Base-by-base conservation (phyloP, 768 basidiomycete species). In the Termitomyces sp. region DNA sequence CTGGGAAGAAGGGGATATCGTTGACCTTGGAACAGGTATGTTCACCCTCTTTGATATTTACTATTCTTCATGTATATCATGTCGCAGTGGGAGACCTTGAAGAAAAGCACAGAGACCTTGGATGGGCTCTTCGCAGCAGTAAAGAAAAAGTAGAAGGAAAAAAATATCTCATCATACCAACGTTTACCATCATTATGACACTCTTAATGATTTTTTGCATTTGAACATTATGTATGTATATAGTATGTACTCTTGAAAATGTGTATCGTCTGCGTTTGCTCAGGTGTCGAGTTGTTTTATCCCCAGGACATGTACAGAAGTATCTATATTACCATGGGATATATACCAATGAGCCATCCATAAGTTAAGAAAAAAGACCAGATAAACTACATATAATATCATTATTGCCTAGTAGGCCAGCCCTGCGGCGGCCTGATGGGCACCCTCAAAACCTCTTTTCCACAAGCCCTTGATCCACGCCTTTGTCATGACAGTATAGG, bases 1-100 rank as follows among this genome's bases (percentile, higher is more conserved):
- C 91, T 0, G 88, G 89, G 0, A 92, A 90, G 68, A 93, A 91
- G 62, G 91, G 89, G 9, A 88, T 92, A 49, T 79, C 86, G 0
- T 73, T 93, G 25, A 67, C 72, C 13, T 44, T 71, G 3, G 89
- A 91, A 18, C 88, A 89, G 77, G 86, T 86, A 57, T 43, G 72
- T 64, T 43, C 33, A 15, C 31, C 9, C 3, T 18, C 4, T 56
- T 33, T 27, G 9, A 27, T 45, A 20, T 0, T 10, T 48, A 15
- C 18, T 18, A 18, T 31, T 29, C 13, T 45, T 27, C 15, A 52
- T 20, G 10, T n/a, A 5, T 38, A 27, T n/a, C n/a, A n/a, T n/a
- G 4, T 22, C 58, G 4, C 56, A 88, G 81, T 88, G 87, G 87
- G 70, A 84, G 42, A 61, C 65, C 11, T 69, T 91, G 50, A 85